Conservation (phyloP, 192 early-diverging fungal species). For the Umbelopsis sp. region DNA sequence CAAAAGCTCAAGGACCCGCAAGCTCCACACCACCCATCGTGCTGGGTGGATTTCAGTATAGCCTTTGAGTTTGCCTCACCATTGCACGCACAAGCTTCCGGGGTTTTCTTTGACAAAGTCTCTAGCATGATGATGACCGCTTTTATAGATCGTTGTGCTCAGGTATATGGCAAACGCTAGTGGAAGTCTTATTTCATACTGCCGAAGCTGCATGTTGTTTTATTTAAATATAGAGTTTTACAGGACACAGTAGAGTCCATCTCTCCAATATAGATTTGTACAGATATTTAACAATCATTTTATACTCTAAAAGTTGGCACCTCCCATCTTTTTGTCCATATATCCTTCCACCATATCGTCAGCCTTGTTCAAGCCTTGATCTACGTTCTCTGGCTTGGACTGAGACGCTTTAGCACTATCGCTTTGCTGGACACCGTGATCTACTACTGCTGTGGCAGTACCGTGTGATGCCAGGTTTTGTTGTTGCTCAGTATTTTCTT, state of each 20-base stretch:
- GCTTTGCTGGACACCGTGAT: background rate
- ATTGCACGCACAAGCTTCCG: conserved; percentile 79
- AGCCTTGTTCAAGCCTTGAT: background rate
- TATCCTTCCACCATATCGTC: conserved; percentile 3
- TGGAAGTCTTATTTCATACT: background rate
- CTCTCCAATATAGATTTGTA: background rate
- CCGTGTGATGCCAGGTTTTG: conserved; percentile 10
- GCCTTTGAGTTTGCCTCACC: conserved; percentile 82
- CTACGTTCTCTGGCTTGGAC: background rate
- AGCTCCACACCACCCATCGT: conserved; percentile 52
- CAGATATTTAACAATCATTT: background rate
- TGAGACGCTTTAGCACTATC: background rate
- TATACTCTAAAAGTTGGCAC: background rate
- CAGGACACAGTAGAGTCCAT: background rate
- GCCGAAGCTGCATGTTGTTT: background rate
- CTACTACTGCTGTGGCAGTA: background rate
- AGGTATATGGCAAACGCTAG: conserved; percentile 51
- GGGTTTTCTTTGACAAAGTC: conserved; percentile 79
- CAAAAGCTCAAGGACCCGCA: conserved; percentile 28
- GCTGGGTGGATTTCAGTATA: conserved; percentile 73
- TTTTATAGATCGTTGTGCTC: conserved; percentile 61
- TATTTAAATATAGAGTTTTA: conserved; percentile 11
- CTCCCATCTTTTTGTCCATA: conserved; percentile 12
- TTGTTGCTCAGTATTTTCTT: background rate
- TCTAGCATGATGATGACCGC: conserved; percentile 72